Conservation (phyloP, 441 rosid species). For the Erysimum pusillum region DNA sequence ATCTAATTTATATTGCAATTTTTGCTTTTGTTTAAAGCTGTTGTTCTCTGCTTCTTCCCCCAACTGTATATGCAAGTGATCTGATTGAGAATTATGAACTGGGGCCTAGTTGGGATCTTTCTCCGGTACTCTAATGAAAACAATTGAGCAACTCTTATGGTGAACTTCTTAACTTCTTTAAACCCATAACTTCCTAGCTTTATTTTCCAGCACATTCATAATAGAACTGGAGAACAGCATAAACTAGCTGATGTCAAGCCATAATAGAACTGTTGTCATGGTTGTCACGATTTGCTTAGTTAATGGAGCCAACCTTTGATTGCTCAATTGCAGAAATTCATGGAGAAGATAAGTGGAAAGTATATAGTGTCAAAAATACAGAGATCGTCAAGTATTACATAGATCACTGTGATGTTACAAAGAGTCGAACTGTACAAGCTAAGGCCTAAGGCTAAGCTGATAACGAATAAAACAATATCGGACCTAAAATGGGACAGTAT, state of each 20-base stretch:
- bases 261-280: neutral
- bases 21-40: neutral
- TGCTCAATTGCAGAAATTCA: neutral
- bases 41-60: neutral
- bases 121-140: neutral
- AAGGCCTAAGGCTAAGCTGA: slow-evolving; percentile 24
- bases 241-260: neutral
- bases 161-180: no score
- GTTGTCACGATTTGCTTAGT: neutral
- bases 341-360: neutral
- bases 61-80: slow-evolving; percentile 6
- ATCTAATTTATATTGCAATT: slow-evolving; percentile 34
- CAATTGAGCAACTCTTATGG: neutral
- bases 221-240: neutral
- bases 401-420: slow-evolving; percentile 25
- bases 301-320: neutral
- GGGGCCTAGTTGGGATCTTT: neutral
- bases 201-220: no score
- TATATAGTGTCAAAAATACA: neutral
- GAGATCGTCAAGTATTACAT: slow-evolving; percentile 17
- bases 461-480: slow-evolving; percentile 16
- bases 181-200: neutral
- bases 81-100: neutral
- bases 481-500: slow-evolving; percentile 62
- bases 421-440: slow-evolving; percentile 35